Conservation (phyloP, 148 eudicot species). For the Rhododendron kiyosumense region DNA sequence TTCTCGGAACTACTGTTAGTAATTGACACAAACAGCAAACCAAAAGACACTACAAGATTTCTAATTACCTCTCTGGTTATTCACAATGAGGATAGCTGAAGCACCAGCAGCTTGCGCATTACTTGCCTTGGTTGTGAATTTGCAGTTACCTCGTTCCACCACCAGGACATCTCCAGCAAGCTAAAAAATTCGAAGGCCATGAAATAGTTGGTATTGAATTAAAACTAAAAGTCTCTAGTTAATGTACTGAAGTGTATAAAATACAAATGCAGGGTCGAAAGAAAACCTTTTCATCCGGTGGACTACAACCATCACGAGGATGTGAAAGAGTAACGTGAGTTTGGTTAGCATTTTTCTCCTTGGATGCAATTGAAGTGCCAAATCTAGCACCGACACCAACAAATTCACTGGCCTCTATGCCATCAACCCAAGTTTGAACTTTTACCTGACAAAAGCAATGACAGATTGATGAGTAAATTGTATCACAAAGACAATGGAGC, state of each 20-base stretch:
- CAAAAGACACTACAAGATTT: not conserved
- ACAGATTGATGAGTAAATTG: slow-evolving; percentile 5
- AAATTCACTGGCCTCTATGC: slow-evolving; percentile 56
- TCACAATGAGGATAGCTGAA: slow-evolving; percentile 76
- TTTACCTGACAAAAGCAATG: slow-evolving; percentile 49
- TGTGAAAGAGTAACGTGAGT: slow-evolving; percentile 51
- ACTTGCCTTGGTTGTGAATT: slow-evolving; percentile 81
- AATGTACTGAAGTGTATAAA: not conserved
- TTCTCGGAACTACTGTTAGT: not conserved
- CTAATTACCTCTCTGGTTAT: slow-evolving; percentile 63
- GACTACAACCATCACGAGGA: slow-evolving; percentile 72
- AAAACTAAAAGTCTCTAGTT: not conserved
- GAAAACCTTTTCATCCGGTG: slow-evolving; percentile 63
- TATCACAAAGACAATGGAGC: not conserved
- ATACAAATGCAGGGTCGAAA: slow-evolving; percentile 8
- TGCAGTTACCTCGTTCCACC: slow-evolving; percentile 84
- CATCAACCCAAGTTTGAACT: slow-evolving; percentile 87
- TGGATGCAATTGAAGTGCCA: slow-evolving; percentile 57
- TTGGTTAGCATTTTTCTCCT: slow-evolving; percentile 73
- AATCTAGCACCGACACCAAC: slow-evolving; percentile 93
- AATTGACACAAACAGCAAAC: not conserved
- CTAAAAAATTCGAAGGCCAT: slow-evolving; percentile 24
- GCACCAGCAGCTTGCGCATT: slow-evolving; percentile 88
- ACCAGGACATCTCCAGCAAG: slow-evolving; percentile 72
- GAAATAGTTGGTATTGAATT: slow-evolving; percentile 5